These are phyloP conservation scores for Fusarium subglutinans DNA, from an alignment of 2,329 filamentous ascomycete species.

Conservation along the genomic window DNA sequence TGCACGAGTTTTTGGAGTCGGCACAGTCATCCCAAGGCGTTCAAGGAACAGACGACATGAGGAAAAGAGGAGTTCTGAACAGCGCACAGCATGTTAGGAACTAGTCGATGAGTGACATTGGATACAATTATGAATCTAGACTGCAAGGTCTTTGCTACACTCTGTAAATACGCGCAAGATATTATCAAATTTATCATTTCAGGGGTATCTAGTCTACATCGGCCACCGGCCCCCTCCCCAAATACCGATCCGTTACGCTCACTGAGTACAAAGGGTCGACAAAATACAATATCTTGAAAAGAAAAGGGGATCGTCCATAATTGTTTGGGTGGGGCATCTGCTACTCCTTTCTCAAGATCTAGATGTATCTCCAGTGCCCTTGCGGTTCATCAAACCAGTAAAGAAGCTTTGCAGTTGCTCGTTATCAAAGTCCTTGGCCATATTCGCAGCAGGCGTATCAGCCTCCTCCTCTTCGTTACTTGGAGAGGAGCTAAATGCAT, in stretches of 20 bases:
- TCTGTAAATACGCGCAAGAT: background rate
- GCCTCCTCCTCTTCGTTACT: slow-evolving; percentile 53
- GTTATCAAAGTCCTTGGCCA: slow-evolving; percentile 59
- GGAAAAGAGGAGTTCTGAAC: background rate
- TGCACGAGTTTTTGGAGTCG: background rate
- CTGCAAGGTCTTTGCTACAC: background rate
- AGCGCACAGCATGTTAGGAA: background rate
- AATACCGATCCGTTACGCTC: slow-evolving; percentile 10
- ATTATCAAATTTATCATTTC: slow-evolving; percentile 41
- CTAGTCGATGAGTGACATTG: background rate
- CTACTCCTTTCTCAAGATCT: slow-evolving; percentile 13
- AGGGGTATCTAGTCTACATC: slow-evolving; percentile 56
- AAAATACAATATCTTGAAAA: background rate
- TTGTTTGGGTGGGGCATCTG: background rate
- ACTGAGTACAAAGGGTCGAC: slow-evolving; percentile 8
- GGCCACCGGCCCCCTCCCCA: slow-evolving; percentile 31
- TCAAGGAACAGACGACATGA: background rate
- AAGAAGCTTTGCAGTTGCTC: slow-evolving; percentile 70
- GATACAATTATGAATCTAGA: background rate
- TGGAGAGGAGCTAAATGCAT: slow-evolving; percentile 59
- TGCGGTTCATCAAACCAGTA: slow-evolving; percentile 66
- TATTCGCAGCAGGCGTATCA: slow-evolving; percentile 51
- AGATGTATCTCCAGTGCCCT: slow-evolving; percentile 41
- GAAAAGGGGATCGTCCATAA: background rate
- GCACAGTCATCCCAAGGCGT: slow-evolving; percentile 7